Evolutionary conservation across 1,139 yeast genomes (phyloP), one percentile per base, ranked within the genome.

Genomic region (Debaryomyces nepalensis): DNA sequence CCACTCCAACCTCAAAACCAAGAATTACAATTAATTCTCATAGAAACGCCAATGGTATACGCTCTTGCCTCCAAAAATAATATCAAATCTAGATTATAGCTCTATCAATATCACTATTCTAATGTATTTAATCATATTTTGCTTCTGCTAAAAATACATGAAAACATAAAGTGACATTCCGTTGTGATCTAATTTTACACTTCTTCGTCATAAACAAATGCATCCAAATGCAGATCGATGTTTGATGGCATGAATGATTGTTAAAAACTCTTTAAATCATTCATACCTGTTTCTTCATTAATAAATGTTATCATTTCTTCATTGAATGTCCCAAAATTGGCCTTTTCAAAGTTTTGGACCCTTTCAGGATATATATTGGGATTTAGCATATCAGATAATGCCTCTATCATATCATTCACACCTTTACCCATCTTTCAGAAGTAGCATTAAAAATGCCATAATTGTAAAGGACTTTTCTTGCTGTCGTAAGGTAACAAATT

Each of bases 341-440:
- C 9, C 11, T 24, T 2, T 10, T 24, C 14, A 8, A 12, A 24
- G 3, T 8, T n/a, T 5, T 5, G 11, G 4, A 12, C 11, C 9
- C n/a, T 24, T 5, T 5, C 26, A 5, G 26, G 26, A 24, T 5
- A 10, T 4, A 24, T 8, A 10, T 24, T 24, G 12, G 26, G 4
- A 5, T 3, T 24, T 24, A 10, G 26, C 11, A 12, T 24, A n/a
- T 26, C 14, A 11, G 29, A 26, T 26, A 26, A 26, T 6, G 14
- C 11, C 16, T 10, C 29, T 26, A 26, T 10, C 29, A 26, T 26
- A 11, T 26, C 15, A 26, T 26, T 9, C 14, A 26, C 14, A 26
- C 29, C 12, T 26, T 26, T 26, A 26, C 29, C 29, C 14, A 26
- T 26, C 29, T 10, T 12, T 26, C 29, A n/a, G 29, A 26, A 26